Base-by-base conservation (phyloP, 2,329 filamentous ascomycete genomes). In the Periglandula ipomoeae region DNA sequence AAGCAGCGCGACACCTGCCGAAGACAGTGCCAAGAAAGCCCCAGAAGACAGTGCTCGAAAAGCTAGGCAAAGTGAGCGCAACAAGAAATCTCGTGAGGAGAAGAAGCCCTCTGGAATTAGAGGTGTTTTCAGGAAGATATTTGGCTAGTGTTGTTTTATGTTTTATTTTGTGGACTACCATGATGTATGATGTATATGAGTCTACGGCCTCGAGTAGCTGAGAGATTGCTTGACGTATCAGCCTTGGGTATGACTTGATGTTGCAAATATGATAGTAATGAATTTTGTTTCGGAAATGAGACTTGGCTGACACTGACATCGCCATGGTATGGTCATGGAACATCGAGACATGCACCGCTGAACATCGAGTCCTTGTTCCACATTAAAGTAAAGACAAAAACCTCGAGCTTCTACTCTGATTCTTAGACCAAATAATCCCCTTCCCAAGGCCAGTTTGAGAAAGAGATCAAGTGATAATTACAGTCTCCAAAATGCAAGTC, bases 71-170 rank as follows among this genome's bases (percentile, higher is more conserved):
- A 63, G 53, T 55, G 63, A 49, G 59, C 60, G 55, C 65, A 65
- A 53, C 65, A 65, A 55, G 50, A 60, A 65, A 50, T 53, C 60
- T 30, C 54, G 51, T 24, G 52, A 54, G 48, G 57, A 59, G 41
- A 59, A 67, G 52, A 64, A 65, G 50, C 39, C 57, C 1, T 53
- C 58, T 7, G 65, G 65, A 1, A 49, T 70, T 47, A 63, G 62
- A 50, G 63, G 59, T 8, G 55, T 61, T n/a, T 60, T 70, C 34
- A 70, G 66, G 59, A 66, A 61, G 51, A 27, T 70, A 9, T 69
- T 70, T 48, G 57, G 43, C 27, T 30, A 38, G 32, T 40, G 19
- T 42, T 26, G n/a, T 17, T 39, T 46, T 38, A 9, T 19, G 19
- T 11, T 44, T 47, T 37, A 47, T 27, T 37, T 43, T 48, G 47